Base-by-base conservation (phyloP, 1,284 basidiomycete genomes). In the Erythrobasidium hasegawianum region DNA sequence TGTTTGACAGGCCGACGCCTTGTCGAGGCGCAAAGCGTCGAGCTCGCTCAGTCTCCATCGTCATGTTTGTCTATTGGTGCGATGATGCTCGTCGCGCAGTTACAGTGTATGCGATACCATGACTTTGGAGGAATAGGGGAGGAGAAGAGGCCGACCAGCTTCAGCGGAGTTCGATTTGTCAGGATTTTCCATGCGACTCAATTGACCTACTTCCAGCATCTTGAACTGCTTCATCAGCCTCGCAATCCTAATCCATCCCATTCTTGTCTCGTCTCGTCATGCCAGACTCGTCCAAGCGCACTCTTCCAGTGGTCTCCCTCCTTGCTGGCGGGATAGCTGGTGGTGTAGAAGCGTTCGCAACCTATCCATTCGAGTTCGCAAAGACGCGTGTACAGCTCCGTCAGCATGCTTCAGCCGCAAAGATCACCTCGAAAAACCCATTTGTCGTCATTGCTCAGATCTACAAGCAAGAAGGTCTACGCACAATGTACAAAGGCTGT, bases 291-390 rank as follows among this genome's bases (percentile, higher is more conserved):
- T 38, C 41, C 22, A 59, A 59, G 45, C 53, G 60, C 18, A 60
- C 57, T 16, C 24, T 33, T 18, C 45, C 64, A 26, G 11, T 39
- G 20, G 60, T 64, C 33, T 69, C 60, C 8, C 16, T 66, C 7
- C 56, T 69, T 27, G 57, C 56, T 3, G 68, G 59, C 7, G 66
- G 57, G 13, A 68, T 61, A 16, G 57, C 59, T 27, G 68, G 64
- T 24, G 67, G 67, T 13, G 53, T 62, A 16, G 67, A 68, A 57
- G 59, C 64, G 10, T 54, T 29, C 20, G 57, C 52, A 14, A 67
- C 64, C 18, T 67, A 67, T 50, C 64, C 64, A 5, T 49, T 67
- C 57, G 64, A 67, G 33, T 60, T 67, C 38, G 64, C 58, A 33
- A 67, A 67, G 52, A 67, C 64, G 16, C 64, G 64, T 18, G 50